Evolutionary conservation across 177 flowering plant genomes (phyloP), one percentile per base, ranked within the genome.

Genomic region (Vitis hybrid): DNA sequence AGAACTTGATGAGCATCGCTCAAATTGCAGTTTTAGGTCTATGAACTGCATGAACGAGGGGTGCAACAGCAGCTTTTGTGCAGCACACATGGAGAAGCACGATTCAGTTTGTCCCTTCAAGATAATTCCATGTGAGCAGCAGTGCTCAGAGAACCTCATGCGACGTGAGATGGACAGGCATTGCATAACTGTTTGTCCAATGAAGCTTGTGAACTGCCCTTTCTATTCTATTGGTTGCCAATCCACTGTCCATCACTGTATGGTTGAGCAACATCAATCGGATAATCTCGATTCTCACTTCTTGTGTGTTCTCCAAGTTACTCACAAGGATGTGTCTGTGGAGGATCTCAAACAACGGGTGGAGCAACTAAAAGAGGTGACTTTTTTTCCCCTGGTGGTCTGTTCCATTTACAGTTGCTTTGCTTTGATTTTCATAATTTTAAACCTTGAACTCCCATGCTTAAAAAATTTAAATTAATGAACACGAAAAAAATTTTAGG

Each of bases 91-190:
- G 73, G 90, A 88, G 69, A 79, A 84, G 63, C 98, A 94, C 66
- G 92, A 88, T 58, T 81, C 83, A 4, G 17, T 63, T 8, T 94
- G 98, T 58, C 91, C 92, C 14, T 91, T 86, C 69, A 92, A 90
- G 78, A 76, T 91, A 63, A 80, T 94, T 75, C 86, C 83, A 18
- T 92, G 97, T 67, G 97, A 94, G 68, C 97, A 94, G 74, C 82
- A 83, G 46, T 94, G 97, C 78, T 66, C 88, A 4, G 90, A 74
- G n/a, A 76, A 18, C 49, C 74, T 94, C 65, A 78, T 85, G 88
- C 84, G 97, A 78, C 86, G 86, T 6, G 94, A 90, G 50, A 94
- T 94, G 98, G 98, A 94, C 78, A 80, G 85, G 67, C 98, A 94
- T 76, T 94, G 98, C 65, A 84, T 94, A 21, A 92, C 97, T 53